Evolutionary conservation across 495 filamentous ascomycete genomes (phyloP).

Genomic region (Pyrenopolyporus hunteri): DNA sequence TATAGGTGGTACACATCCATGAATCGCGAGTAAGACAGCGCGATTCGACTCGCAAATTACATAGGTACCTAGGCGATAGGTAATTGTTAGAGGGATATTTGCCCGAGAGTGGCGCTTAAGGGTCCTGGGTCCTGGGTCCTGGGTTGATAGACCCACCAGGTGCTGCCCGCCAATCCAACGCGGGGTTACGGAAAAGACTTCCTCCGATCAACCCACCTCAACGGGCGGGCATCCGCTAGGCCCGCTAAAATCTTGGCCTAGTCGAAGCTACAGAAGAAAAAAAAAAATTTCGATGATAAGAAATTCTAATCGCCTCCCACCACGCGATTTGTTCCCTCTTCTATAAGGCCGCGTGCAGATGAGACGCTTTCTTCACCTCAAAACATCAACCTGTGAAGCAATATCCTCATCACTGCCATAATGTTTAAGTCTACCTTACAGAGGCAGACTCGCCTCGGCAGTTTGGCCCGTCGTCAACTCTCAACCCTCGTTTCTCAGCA

Average conservation of each 20-base stretch:
- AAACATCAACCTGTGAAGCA: constrained; percentile 11
- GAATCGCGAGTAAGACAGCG: no score
- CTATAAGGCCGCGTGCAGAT: constrained; percentile 19
- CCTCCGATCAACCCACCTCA: no score
- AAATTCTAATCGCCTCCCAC: constrained; percentile 35
- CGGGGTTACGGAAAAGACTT: neutral
- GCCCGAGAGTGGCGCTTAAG: neutral
- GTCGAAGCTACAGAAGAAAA: neutral
- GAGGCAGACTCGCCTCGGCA: constrained; percentile 43
- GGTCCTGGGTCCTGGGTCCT: neutral
- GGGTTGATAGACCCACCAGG: neutral
- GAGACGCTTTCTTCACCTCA: constrained; percentile 28
- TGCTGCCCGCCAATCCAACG: neutral
- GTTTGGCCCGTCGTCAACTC: constrained; percentile 36
- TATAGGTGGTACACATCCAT: no score
- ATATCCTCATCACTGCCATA: neutral
- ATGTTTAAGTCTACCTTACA: constrained; percentile 22
- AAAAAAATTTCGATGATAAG: constrained; percentile 28
- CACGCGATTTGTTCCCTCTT: constrained; percentile 29
- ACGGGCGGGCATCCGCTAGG: no score
- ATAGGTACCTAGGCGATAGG: no score
- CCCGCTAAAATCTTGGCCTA: neutral
- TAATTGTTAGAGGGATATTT: no score
- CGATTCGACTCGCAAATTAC: no score
- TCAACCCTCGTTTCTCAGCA: constrained; percentile 31